Percentiles rank a stretch among this genome's conserved stretches.
Conservation (phyloP, 805 yeast genomes). For the Candida palmyrensis region DNA sequence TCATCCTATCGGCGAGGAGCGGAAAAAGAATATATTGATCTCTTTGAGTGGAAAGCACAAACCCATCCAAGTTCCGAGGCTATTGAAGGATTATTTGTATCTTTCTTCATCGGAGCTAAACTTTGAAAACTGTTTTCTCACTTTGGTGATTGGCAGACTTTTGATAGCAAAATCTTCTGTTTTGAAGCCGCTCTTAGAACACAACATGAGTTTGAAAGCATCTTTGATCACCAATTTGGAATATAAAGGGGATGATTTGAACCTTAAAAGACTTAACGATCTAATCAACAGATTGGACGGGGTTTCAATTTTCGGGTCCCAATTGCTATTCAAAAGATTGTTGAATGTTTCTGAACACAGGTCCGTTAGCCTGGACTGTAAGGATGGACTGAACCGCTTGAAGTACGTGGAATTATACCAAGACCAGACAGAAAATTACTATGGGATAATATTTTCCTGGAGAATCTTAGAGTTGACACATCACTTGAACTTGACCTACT, state of each 20-base stretch:
- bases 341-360: conserved; percentile 17
- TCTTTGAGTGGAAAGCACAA: conserved; percentile 14
- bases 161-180: conserved; percentile 17
- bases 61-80: conserved; percentile 4
- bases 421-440: conserved; percentile 16
- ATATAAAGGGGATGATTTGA: conserved; percentile 21
- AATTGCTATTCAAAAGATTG: conserved; percentile 20
- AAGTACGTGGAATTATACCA: conserved; percentile 27
- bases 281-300: conserved; percentile 30
- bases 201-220: conserved; percentile 20
- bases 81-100: conserved; percentile 22
- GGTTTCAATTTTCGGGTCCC: conserved; percentile 22
- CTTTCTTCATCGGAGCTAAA: conserved; percentile 23
- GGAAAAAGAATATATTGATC: conserved; percentile 10
- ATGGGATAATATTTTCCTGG: conserved; percentile 28
- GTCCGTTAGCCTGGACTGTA: conserved; percentile 20
- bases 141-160: conserved; percentile 22
- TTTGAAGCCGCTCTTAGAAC: conserved; percentile 14
- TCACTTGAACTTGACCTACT: conserved; percentile 25
- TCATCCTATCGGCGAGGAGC: conserved; percentile 10
- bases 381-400: conserved; percentile 22
- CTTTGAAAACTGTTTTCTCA: conserved; percentile 31
- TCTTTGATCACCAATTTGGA: conserved; percentile 23
- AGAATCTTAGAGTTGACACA: conserved; percentile 30
- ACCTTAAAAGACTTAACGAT: conserved; percentile 16